Conservation (phyloP, 306 rosid species). For the Pyrus bretschneideri region DNA sequence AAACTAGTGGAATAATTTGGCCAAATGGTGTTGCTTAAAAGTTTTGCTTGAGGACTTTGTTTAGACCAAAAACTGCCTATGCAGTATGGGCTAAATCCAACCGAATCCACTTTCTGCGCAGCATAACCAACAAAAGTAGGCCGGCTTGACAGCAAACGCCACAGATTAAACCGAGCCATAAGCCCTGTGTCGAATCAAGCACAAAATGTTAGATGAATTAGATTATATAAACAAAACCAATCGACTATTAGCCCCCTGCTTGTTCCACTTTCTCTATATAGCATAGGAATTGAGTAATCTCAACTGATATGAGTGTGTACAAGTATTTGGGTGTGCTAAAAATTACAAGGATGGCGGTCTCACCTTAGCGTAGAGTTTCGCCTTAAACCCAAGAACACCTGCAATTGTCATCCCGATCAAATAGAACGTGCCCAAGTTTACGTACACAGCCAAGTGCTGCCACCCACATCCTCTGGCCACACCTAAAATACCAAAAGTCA, state of each 20-base stretch:
- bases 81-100: constrained; percentile 11
- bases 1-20: too few relatives aligned
- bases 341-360: not conserved
- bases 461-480: constrained; percentile 82
- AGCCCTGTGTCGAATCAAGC: constrained; percentile 38
- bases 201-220: not conserved
- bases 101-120: constrained; percentile 40
- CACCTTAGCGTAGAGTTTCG: constrained; percentile 52
- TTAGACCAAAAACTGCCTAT: constrained; percentile 5
- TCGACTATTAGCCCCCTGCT: not conserved
- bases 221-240: not conserved
- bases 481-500: constrained; percentile 35
- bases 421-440: constrained; percentile 60
- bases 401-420: constrained; percentile 62
- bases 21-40: too few relatives aligned
- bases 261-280: not conserved
- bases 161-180: constrained; percentile 73
- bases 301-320: not conserved
- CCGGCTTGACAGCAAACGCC: constrained; percentile 48
- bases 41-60: too few relatives aligned
- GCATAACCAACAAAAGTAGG: constrained; percentile 36
- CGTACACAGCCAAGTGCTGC: constrained; percentile 59
- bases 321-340: too few relatives aligned
- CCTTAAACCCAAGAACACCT: constrained; percentile 47
- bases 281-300: not conserved